phyloP scores from a whole-genome alignment of 108 stramenopile species.

The Nannochloropsis gaditana region DNA sequence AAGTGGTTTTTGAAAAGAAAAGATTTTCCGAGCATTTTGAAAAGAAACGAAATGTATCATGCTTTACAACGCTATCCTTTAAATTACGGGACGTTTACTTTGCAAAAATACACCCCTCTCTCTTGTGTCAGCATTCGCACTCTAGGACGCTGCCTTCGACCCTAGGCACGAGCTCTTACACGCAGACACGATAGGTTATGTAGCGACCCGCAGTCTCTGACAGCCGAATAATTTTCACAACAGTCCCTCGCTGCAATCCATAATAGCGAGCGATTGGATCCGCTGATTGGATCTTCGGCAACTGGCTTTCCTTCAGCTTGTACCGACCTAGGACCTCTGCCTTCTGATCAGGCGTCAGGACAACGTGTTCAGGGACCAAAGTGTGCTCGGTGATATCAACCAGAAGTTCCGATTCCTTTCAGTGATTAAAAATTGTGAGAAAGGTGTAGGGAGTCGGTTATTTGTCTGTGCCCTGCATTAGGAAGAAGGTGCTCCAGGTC shows the following conservation, averaged over 20 bases:
- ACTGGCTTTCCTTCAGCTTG: constrained; percentile 90
- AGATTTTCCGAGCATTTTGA: no score
- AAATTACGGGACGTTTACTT: no score
- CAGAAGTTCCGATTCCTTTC: constrained; percentile 79
- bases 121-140: no score
- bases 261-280: constrained; percentile 98
- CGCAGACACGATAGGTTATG: constrained; percentile 96
- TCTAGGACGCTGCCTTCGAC: no score
- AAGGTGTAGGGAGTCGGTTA: no score
- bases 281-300: constrained; percentile 94
- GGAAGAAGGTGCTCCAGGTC: no score
- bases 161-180: constrained; percentile 53
- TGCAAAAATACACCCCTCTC: no score
- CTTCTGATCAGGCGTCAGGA: constrained; percentile 85
- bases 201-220: constrained; percentile 98
- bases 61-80: no score
- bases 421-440: neutral
- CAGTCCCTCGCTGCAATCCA: constrained; percentile 92
- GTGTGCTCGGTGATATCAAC: constrained; percentile 98
- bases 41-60: no score
- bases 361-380: constrained; percentile 61
- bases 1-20: no score
- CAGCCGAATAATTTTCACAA: constrained; percentile 97
- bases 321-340: constrained; percentile 87
- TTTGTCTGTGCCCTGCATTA: no score